Conservation (phyloP, 345 rosid genomes). For the Lumnitzera racemosa region DNA sequence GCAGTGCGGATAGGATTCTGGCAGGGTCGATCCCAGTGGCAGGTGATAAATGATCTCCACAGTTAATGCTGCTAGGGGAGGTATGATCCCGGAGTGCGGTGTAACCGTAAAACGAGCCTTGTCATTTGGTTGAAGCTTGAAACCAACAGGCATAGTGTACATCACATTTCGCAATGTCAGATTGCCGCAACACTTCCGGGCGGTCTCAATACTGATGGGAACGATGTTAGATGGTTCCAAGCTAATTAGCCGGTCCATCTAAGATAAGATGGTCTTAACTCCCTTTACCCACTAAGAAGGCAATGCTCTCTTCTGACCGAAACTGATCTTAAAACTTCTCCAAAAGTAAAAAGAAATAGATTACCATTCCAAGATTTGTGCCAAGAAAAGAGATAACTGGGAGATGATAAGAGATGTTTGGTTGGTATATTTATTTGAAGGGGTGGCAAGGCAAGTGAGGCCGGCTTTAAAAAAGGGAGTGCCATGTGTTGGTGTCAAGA, state of each 20-base stretch:
- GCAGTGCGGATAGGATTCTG: constrained; percentile 28
- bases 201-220: constrained; percentile 35
- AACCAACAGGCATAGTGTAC: constrained; percentile 69
- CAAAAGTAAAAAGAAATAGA: not conserved
- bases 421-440: not conserved
- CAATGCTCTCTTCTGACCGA: too few relatives aligned
- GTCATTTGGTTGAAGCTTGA: constrained; percentile 41
- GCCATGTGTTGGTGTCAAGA: constrained; percentile 5
- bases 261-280: too few relatives aligned
- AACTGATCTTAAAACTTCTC: too few relatives aligned
- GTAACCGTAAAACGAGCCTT: constrained; percentile 32
- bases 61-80: constrained; percentile 33
- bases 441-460: not conserved
- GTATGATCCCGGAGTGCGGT: constrained; percentile 53
- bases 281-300: too few relatives aligned
- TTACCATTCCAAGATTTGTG: too few relatives aligned
- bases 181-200: constrained; percentile 43
- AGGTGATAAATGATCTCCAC: constrained; percentile 41
- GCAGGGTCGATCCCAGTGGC: constrained; percentile 23
- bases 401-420: not conserved
- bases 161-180: constrained; percentile 58
- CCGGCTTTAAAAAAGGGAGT: constrained; percentile 1
- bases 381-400: too few relatives aligned
- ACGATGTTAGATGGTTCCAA: constrained; percentile 51
- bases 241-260: constrained; percentile 55